A percentile compares a stretch with the other conserved stretches of the same genome.
Conservation (phyloP, 306 rosid species). For the Carpinus fangiana region DNA sequence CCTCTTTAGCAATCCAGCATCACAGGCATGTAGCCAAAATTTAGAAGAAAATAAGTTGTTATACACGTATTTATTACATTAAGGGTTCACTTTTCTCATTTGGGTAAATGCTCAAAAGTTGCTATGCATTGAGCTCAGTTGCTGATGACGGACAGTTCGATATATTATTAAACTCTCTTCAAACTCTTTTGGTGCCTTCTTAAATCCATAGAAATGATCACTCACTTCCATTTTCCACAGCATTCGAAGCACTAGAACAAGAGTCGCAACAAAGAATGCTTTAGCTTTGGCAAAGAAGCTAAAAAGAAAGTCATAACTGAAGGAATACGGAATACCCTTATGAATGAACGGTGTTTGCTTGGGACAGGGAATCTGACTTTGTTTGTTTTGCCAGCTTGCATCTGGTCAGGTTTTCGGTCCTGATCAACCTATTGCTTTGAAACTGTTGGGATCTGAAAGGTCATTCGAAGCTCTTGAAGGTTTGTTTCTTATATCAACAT, state of each 20-base stretch:
- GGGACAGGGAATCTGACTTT: slow-evolving; percentile 28
- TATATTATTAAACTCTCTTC: not conserved
- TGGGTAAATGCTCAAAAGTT: not conserved
- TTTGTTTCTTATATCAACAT: slow-evolving; percentile 28
- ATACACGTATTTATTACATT: not conserved
- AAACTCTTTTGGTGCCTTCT: slow-evolving; percentile 1
- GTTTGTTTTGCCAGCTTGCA: slow-evolving; percentile 66
- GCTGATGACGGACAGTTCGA: not conserved
- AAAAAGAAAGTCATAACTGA: not conserved
- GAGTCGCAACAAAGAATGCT: not conserved
- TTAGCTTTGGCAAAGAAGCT: not conserved
- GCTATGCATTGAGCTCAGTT: not conserved
- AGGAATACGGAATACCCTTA: not conserved
- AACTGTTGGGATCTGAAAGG: slow-evolving; percentile 88
- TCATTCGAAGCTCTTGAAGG: slow-evolving; percentile 97
- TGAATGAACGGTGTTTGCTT: not conserved
- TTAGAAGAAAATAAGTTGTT: not conserved
- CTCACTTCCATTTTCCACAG: not conserved
- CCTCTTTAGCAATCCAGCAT: not conserved
- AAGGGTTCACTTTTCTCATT: not conserved
- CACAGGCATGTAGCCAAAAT: not conserved
- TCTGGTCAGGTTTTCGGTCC: slow-evolving; percentile 95
- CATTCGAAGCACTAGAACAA: not conserved
- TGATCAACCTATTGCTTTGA: slow-evolving; percentile 89
- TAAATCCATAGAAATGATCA: not conserved